These are phyloP conservation scores for Globisporangium barbulae DNA, from an alignment of 352 stramenopile species.

Conservation along the genomic window DNA sequence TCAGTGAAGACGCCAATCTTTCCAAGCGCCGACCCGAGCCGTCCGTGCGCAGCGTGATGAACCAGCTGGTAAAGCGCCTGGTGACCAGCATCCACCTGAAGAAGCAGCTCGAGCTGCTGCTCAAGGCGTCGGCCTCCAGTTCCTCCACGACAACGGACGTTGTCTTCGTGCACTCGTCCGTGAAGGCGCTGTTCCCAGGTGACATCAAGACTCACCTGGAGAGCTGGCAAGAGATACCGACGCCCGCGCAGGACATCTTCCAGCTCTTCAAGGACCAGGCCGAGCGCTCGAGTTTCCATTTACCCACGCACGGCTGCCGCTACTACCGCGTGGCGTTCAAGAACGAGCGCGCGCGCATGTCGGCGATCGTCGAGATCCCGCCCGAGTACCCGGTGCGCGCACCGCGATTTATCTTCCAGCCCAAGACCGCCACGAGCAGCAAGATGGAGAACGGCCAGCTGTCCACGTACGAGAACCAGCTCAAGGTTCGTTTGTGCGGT, in stretches of 20 bases:
- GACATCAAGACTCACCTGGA: conserved; percentile 47
- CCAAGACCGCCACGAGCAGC: conserved; percentile 22
- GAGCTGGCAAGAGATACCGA: conserved; percentile 46
- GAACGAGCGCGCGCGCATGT: conserved; percentile 37
- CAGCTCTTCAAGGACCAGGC: conserved; percentile 35
- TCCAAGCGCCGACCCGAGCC: conserved; percentile 41
- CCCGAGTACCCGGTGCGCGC: conserved; percentile 64
- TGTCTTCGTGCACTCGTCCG: conserved; percentile 33
- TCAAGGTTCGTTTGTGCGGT: conserved; percentile 38
- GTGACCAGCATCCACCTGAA: conserved; percentile 37
- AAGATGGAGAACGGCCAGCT: conserved; percentile 32
- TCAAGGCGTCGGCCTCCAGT: conserved; percentile 19
- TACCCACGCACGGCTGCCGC: conserved; percentile 32
- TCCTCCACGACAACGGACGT: conserved; percentile 13
- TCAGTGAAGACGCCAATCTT: conserved; percentile 2
- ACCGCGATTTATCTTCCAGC: conserved; percentile 61
- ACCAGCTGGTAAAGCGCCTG: conserved; percentile 56
- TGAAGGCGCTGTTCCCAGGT: conserved; percentile 37
- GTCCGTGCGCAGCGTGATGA: conserved; percentile 65
- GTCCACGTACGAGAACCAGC: conserved; percentile 44
- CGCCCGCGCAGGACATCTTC: conserved; percentile 35
- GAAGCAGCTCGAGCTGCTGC: conserved; percentile 41
- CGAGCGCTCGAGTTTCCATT: conserved; percentile 21
- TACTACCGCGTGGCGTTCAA: conserved; percentile 56
- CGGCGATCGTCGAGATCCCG: conserved; percentile 53